These are phyloP conservation scores for Fusarium falciforme DNA, from an alignment of 2,329 filamentous ascomycete genomes.

Conservation along the genomic window DNA sequence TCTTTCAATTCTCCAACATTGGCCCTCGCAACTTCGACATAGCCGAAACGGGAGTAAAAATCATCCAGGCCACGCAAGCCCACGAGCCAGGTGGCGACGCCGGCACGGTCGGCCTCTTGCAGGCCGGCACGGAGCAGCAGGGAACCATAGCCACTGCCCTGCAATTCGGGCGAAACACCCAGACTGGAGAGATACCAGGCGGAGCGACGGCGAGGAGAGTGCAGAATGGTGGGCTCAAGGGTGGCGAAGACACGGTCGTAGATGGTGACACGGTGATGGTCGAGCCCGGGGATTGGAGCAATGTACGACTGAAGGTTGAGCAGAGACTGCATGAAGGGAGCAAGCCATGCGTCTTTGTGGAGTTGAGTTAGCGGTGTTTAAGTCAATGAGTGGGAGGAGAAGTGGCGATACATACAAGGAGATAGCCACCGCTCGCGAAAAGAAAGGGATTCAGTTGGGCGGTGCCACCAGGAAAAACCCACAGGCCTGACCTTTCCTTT, in stretches of 20 bases:
- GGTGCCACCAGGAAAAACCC: slow-evolving; percentile 51
- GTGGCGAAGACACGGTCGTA: slow-evolving; percentile 44
- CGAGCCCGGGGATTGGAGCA: slow-evolving; percentile 37
- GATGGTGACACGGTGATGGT: slow-evolving; percentile 30
- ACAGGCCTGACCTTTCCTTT: slow-evolving; percentile 32
- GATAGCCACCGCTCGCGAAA: slow-evolving; percentile 48
- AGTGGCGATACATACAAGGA: slow-evolving; percentile 41
- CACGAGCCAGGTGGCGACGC: slow-evolving; percentile 48
- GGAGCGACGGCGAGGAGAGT: slow-evolving; percentile 42
- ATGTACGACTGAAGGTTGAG: slow-evolving; percentile 43
- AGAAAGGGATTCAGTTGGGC: slow-evolving; percentile 39
- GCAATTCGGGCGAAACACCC: slow-evolving; percentile 46
- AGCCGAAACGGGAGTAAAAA: slow-evolving; percentile 50
- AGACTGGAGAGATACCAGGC: slow-evolving; percentile 53
- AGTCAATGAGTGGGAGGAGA: background rate
- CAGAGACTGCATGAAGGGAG: slow-evolving; percentile 41
- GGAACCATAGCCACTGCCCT: slow-evolving; percentile 48
- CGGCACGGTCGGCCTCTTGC: slow-evolving; percentile 42
- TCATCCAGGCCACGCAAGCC: slow-evolving; percentile 46
- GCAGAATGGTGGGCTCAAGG: slow-evolving; percentile 43
- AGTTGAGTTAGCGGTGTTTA: background rate
- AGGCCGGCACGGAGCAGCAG: slow-evolving; percentile 48
- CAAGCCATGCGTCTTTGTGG: slow-evolving; percentile 46
- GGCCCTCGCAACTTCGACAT: slow-evolving; percentile 48
- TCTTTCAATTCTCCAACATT: slow-evolving; percentile 50